These are phyloP conservation scores for Solanum hybrid DNA, from an alignment of 305 asterid species.

Conservation along the genomic window DNA sequence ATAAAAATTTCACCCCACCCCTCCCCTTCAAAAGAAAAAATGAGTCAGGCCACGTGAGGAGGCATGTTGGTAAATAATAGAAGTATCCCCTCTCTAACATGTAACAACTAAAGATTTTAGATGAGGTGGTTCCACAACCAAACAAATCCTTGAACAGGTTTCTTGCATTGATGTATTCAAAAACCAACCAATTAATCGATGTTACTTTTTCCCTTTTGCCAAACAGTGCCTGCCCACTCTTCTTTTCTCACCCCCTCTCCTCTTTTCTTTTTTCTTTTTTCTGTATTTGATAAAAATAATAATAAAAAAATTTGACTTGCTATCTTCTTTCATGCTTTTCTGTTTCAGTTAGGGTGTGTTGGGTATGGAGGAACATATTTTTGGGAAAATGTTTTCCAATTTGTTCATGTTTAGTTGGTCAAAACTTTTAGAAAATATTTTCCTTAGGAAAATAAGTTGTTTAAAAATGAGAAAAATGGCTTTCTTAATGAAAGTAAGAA, in stretches of 20 bases:
- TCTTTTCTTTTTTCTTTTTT: background rate
- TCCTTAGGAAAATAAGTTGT: background rate
- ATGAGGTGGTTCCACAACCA: background rate
- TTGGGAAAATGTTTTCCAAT: background rate
- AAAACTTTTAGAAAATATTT: background rate
- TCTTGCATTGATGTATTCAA: background rate
- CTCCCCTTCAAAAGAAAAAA: background rate
- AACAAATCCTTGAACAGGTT: background rate
- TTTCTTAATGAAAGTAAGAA: background rate
- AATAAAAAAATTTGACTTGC: background rate
- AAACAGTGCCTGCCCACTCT: background rate
- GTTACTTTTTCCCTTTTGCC: background rate
- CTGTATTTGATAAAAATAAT: background rate
- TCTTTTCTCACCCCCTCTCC: background rate
- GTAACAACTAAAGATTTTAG: background rate
- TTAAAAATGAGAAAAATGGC: background rate
- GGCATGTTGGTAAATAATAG: background rate
- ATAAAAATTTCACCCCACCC: background rate
- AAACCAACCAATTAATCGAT: background rate
- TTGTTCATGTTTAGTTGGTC: background rate
- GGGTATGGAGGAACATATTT: background rate
- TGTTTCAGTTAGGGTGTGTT: background rate
- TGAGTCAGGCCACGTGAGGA: background rate
- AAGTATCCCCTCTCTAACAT: background rate
- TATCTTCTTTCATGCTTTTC: background rate